Percentiles rank a stretch among this genome's conserved stretches.
Conservation (phyloP, 106 monocot species). For the Dendrobium catenatum region DNA sequence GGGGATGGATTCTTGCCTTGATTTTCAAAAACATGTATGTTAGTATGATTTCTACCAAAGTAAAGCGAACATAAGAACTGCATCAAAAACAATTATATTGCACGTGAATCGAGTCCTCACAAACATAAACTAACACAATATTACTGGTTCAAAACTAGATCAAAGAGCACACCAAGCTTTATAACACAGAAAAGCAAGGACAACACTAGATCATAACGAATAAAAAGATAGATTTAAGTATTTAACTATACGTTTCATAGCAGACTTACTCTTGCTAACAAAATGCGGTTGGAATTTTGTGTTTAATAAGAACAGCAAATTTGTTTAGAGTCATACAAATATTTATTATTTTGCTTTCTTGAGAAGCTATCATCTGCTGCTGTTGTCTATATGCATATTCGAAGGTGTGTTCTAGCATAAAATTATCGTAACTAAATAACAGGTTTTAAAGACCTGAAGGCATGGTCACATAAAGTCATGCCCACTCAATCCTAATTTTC, state of each 20-base stretch:
- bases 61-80: not conserved
- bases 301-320: not conserved
- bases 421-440: not conserved
- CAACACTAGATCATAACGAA: not conserved
- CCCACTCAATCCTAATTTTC: too few relatives aligned
- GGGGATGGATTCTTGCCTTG: slow-evolving; percentile 87
- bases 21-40: not conserved
- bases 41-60: not conserved
- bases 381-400: not conserved
- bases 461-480: too few relatives aligned
- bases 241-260: not conserved
- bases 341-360: not conserved
- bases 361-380: not conserved
- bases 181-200: not conserved
- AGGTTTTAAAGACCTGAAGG: not conserved
- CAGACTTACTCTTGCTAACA: not conserved
- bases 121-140: not conserved
- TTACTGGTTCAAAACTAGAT: not conserved
- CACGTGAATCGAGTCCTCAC: not conserved
- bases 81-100: not conserved
- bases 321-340: not conserved
- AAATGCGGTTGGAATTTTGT: too few relatives aligned
- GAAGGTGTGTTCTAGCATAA: not conserved
- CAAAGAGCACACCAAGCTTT: not conserved
- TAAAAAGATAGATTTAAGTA: not conserved